phyloP scores from a whole-genome alignment of 352 stramenopile species.

The Globisporangium recalcitrans region DNA sequence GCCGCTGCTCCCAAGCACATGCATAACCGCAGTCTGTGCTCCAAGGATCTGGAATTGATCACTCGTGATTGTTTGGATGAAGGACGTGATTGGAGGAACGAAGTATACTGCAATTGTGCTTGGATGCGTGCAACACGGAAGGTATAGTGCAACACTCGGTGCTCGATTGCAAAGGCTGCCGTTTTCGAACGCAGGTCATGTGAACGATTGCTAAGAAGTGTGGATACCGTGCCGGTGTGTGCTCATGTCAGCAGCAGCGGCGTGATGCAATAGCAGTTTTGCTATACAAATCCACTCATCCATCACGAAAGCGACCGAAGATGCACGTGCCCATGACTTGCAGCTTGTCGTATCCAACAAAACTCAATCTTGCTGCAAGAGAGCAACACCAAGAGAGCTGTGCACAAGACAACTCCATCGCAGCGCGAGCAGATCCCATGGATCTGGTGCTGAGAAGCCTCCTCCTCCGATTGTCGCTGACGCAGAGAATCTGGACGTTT shows the following conservation, averaged over 20 bases:
- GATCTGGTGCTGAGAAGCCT: no score
- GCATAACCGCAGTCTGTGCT: no score
- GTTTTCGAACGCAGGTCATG: not conserved
- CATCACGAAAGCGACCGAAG: not conserved
- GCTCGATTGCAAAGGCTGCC: not conserved
- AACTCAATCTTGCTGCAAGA: not conserved
- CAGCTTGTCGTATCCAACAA: not conserved
- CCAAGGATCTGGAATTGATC: no score
- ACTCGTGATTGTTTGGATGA: slow-evolving; percentile 9
- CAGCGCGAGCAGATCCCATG: no score
- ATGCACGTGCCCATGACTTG: not conserved
- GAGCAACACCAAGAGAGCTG: not conserved
- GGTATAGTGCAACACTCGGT: not conserved
- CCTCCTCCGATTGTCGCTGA: no score
- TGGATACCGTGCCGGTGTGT: not conserved
- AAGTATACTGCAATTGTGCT: not conserved
- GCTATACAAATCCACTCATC: not conserved
- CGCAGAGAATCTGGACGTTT: no score
- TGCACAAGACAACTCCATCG: no score
- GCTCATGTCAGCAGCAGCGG: no score
- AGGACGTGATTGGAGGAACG: slow-evolving; percentile 4
- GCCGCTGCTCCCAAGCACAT: not conserved
- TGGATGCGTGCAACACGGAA: not conserved
- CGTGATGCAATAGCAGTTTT: not conserved
- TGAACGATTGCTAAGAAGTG: not conserved